phyloP scores from a whole-genome alignment of 768 basidiomycete genomes.

The Clavulina sp. region DNA sequence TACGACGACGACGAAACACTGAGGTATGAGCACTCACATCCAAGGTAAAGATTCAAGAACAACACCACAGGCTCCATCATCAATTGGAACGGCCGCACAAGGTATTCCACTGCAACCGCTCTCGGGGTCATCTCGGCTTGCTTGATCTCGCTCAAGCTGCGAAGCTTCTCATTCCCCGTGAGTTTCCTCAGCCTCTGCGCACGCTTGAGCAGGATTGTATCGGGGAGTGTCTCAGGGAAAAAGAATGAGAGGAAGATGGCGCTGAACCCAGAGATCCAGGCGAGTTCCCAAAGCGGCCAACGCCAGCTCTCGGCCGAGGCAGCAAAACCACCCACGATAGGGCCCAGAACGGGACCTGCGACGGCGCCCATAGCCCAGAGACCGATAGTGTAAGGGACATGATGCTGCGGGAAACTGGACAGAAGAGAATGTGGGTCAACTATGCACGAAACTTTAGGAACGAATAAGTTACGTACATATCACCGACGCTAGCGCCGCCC shows the following conservation, averaged over 20 bases:
- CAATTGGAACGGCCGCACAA: slow-evolving; percentile 16
- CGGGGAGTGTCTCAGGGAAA: slow-evolving; percentile 21
- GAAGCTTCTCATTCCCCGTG: slow-evolving; percentile 19
- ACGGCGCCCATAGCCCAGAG: slow-evolving; percentile 17
- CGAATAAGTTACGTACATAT: slow-evolving; percentile 15
- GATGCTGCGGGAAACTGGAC: slow-evolving; percentile 1
- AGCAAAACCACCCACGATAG: slow-evolving; percentile 19
- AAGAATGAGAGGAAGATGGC: slow-evolving; percentile 17
- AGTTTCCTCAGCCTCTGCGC: slow-evolving; percentile 21
- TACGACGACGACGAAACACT: not conserved
- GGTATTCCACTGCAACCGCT: slow-evolving; percentile 13
- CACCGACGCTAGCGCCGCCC: slow-evolving; percentile 17
- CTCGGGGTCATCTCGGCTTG: slow-evolving; percentile 11
- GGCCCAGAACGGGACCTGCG: slow-evolving; percentile 18
- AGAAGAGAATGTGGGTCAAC: no score
- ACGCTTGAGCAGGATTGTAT: slow-evolving; percentile 21
- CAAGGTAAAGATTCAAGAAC: slow-evolving; percentile 18
- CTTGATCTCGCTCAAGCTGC: slow-evolving; percentile 17
- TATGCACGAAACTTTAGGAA: not conserved
- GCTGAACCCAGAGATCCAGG: slow-evolving; percentile 17
- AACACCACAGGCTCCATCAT: slow-evolving; percentile 18
- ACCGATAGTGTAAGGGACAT: slow-evolving; percentile 17
- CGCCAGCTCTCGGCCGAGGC: slow-evolving; percentile 19
- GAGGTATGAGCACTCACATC: not conserved
- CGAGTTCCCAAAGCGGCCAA: slow-evolving; percentile 21